Base-by-base conservation (phyloP, 2,329 filamentous ascomycete species). In the Clonostachys solani region DNA sequence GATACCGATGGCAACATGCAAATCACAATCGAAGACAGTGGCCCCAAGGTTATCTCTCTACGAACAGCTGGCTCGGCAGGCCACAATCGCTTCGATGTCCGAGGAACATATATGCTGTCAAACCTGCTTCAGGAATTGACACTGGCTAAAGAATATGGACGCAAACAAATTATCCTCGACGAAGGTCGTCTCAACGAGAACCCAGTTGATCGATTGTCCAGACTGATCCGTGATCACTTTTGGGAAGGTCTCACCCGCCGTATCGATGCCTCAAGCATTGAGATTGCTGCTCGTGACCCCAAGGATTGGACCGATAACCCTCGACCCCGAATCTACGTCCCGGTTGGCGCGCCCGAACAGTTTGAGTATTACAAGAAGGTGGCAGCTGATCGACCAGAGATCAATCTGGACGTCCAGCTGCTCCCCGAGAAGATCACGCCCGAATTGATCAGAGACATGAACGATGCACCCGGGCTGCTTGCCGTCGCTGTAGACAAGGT, bases 261-360 rank as follows among this genome's bases (percentile, higher is more conserved):
- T 12, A 95, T 97, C 55, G 94, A 99, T 68, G 89, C 85, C 10
- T 89, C 86, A 41, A 89, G 84, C 60, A 89, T 99, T 57, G 89
- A 92, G 49, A 74, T 90, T 54, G 92, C 94, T 16, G 94, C 89
- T 17, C 81, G 75, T 53, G 94, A 99, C 61, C 89, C 92, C 40
- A 97, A 99, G 67, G 92, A 97, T 65, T 96, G 92, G 90, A 97
- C 92, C 3, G 78, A 80, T 48, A 87, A 97, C 59, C 92, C 91
- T 6, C 82, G 89, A 15, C 92, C 92, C 3, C 84, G 94, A 44
- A 95, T 99, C 54, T 99, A 99, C 64, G 78, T 99, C 17, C 94
- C 94, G 0, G 73, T 72, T 35, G 89, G 89, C 19, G 90, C 87
- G 6, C 90, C 91, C 0, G 88, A 92, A 62, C 94, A 99, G 66